Percentiles rank a stretch among this genome's conserved stretches.
Evolutionary conservation across 2,329 filamentous ascomycete species (phyloP).

Genomic region (Pseudogymnoascus sp.): DNA sequence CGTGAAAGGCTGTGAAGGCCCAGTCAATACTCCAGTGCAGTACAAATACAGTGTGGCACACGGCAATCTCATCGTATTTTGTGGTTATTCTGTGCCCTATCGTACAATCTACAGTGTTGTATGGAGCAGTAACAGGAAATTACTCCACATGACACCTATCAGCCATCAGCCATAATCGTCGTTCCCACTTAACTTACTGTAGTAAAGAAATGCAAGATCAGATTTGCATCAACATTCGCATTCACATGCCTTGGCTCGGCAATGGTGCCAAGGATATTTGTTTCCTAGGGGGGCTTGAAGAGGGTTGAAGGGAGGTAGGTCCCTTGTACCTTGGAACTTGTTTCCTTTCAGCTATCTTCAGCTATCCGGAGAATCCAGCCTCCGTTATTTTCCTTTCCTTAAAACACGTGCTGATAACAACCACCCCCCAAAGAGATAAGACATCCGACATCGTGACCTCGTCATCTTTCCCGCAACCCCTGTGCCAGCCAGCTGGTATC

Average conservation of each 20-base stretch:
- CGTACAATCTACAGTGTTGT: background rate
- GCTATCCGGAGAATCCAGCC: background rate
- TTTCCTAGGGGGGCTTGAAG: background rate
- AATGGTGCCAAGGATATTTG: background rate
- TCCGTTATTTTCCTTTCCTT: background rate
- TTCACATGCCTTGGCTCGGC: slow-evolving; percentile 4
- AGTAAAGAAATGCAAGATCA: background rate
- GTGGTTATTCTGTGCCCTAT: background rate
- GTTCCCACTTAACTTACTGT: background rate
- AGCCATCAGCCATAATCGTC: background rate
- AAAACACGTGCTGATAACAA: background rate
- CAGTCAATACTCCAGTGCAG: background rate
- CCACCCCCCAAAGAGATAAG: background rate
- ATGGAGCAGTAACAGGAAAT: background rate
- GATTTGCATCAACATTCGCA: background rate
- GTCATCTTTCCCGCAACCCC: background rate
- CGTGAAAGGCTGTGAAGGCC: background rate
- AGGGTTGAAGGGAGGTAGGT: background rate
- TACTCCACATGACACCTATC: background rate
- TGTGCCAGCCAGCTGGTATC: background rate
- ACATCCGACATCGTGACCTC: background rate
- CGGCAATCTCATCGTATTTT: background rate
- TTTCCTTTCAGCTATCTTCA: background rate
- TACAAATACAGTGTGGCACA: background rate
- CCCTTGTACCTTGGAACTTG: background rate